Evolutionary conservation across 345 rosid species (phyloP).

Genomic region (Psidium guajava): DNA sequence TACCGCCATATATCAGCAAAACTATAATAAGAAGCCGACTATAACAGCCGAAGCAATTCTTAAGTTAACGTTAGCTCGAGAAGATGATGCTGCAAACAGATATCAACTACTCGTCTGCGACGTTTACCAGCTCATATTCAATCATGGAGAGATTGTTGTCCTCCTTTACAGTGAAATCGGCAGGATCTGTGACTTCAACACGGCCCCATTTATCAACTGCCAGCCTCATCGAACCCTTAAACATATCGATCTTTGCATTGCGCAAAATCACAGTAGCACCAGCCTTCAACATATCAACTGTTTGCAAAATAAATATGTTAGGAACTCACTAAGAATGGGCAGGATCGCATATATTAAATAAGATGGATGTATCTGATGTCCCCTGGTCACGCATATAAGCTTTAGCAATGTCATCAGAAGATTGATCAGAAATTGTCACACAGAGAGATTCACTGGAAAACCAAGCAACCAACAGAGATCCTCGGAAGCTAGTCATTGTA

Average conservation of each 20-base stretch:
- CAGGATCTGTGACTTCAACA: constrained; percentile 28
- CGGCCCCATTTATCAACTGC: constrained; percentile 49
- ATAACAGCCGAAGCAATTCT: neutral
- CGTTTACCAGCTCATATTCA: constrained; percentile 37
- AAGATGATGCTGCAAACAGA: neutral
- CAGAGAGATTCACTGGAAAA: neutral
- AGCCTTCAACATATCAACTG: constrained; percentile 34
- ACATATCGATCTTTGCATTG: constrained; percentile 42
- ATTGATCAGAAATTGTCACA: neutral
- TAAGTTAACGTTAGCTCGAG: neutral
- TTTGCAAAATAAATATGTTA: neutral
- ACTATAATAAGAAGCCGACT: neutral
- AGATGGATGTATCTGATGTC: neutral
- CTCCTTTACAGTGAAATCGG: constrained; percentile 20
- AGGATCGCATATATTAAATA: neutral
- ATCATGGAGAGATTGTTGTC: constrained; percentile 32
- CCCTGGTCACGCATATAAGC: neutral
- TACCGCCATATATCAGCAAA: neutral
- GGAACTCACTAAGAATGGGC: neutral
- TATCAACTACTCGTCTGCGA: constrained; percentile 9
- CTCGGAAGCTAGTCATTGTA: neutral
- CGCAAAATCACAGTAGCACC: constrained; percentile 28
- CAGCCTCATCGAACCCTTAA: constrained; percentile 37
- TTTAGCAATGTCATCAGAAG: neutral
- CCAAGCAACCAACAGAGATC: neutral